These are phyloP conservation scores for Juglanconis juglandina DNA, from an alignment of 2,329 filamentous ascomycete species.

Conservation along the genomic window DNA sequence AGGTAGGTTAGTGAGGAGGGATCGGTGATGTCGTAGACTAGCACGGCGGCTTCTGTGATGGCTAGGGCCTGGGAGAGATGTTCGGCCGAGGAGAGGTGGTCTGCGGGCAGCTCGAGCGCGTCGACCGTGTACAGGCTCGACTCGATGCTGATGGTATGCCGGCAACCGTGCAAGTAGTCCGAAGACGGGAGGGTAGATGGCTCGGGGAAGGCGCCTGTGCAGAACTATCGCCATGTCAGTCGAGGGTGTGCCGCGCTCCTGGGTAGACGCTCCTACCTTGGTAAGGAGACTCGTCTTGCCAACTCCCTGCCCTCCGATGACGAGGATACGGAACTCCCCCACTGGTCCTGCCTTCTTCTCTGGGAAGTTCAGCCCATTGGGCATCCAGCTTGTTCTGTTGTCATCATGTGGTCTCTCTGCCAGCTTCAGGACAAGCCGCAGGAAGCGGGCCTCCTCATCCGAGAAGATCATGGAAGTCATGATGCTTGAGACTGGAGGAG, in stretches of 20 bases:
- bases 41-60: slow-evolving; percentile 38
- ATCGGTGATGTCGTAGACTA: slow-evolving; percentile 33
- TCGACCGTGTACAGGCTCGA: slow-evolving; percentile 31
- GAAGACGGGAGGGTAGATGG: slow-evolving; percentile 23
- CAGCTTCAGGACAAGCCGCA: slow-evolving; percentile 38
- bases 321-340: slow-evolving; percentile 36
- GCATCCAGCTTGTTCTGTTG: slow-evolving; percentile 10
- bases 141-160: slow-evolving; percentile 31
- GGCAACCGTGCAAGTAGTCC: slow-evolving; percentile 26
- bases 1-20: slow-evolving; percentile 23
- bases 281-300: slow-evolving; percentile 41
- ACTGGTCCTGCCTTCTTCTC: slow-evolving; percentile 20
- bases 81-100: slow-evolving; percentile 29
- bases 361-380: slow-evolving; percentile 4
- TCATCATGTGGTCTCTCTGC: slow-evolving; percentile 30
- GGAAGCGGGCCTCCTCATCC: slow-evolving; percentile 38
- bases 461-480: slow-evolving; percentile 35
- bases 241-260: neutral
- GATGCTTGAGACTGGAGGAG: neutral
- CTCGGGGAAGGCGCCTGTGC: slow-evolving; percentile 26
- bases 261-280: slow-evolving; percentile 25
- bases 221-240: slow-evolving; percentile 27
- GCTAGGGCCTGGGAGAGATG: slow-evolving; percentile 35
- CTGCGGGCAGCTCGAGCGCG: slow-evolving; percentile 34
- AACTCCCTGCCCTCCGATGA: slow-evolving; percentile 35